These are phyloP conservation scores for Funneliformis geosporum DNA, from an alignment of 192 early-diverging fungal species.

Conservation along the genomic window DNA sequence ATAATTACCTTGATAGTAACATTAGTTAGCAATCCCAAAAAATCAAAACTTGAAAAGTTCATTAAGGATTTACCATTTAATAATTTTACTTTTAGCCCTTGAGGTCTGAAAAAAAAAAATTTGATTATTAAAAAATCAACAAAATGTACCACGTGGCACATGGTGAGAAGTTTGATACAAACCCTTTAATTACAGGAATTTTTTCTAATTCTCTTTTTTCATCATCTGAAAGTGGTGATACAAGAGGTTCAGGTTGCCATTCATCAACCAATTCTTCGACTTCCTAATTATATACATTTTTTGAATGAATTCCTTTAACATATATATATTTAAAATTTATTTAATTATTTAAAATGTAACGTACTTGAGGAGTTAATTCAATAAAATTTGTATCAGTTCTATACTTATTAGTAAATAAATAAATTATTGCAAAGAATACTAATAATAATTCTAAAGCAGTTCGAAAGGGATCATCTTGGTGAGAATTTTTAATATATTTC, in stretches of 20 bases:
- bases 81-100: conserved; percentile 66
- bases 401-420: conserved; percentile 81
- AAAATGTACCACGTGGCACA: no score
- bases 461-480: conserved; percentile 93
- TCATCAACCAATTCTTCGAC: conserved; percentile 92
- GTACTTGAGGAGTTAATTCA: conserved; percentile 78
- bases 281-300: conserved; percentile 64
- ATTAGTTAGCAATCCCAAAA: conserved; percentile 76
- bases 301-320: not conserved
- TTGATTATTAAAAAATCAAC: not conserved
- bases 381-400: conserved; percentile 73
- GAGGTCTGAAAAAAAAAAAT: conserved; percentile 35
- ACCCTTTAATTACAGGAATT: conserved; percentile 72
- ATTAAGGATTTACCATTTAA: conserved; percentile 60
- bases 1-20: conserved; percentile 63
- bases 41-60: conserved; percentile 89
- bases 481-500: conserved; percentile 83
- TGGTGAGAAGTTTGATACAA: not conserved
- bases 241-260: conserved; percentile 96
- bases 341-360: not conserved
- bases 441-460: conserved; percentile 81
- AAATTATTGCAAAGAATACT: conserved; percentile 86
- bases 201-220: conserved; percentile 76
- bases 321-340: not conserved
- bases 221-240: conserved; percentile 70